Evolutionary conservation across 2,329 filamentous ascomycete genomes (phyloP).

Genomic region (Sclerotinia minor): DNA sequence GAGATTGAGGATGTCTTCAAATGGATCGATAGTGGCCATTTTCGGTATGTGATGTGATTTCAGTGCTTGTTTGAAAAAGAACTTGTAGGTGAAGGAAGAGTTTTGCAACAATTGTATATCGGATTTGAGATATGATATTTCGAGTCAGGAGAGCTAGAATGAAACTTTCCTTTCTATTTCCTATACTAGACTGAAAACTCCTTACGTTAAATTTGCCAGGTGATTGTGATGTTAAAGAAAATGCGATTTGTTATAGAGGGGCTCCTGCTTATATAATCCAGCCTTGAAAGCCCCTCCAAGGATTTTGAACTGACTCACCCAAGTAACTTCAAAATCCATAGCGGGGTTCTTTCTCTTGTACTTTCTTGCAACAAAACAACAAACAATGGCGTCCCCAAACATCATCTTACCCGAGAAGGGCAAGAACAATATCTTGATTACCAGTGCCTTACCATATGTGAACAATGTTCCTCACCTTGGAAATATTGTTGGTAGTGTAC

Average conservation of each 20-base stretch:
- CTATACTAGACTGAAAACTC: not conserved
- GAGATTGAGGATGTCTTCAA: slow-evolving; percentile 54
- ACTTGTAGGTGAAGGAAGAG: not conserved
- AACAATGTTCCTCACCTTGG: slow-evolving; percentile 80
- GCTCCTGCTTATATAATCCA: not conserved
- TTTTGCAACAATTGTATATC: not conserved
- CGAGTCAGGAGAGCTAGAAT: not conserved
- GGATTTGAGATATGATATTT: not conserved
- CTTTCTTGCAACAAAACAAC: slow-evolving; percentile 15
- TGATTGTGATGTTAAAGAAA: not conserved
- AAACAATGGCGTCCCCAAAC: slow-evolving; percentile 36
- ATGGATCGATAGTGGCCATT: slow-evolving; percentile 35
- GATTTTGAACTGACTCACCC: slow-evolving; percentile 22
- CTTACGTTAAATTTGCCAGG: not conserved
- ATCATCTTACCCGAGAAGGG: slow-evolving; percentile 65
- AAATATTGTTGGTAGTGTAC: slow-evolving; percentile 83
- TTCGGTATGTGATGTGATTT: slow-evolving; percentile 14
- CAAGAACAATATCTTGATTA: slow-evolving; percentile 86
- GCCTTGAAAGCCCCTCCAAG: slow-evolving; percentile 23
- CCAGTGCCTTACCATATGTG: slow-evolving; percentile 86
- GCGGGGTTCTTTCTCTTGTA: slow-evolving; percentile 18
- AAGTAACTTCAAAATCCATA: slow-evolving; percentile 20
- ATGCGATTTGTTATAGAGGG: not conserved
- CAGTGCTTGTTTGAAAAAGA: not conserved
- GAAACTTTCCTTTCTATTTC: slow-evolving; percentile 8